Evolutionary conservation across 2,329 filamentous ascomycete genomes (phyloP).

Genomic region (Alternaria ventricosa): DNA sequence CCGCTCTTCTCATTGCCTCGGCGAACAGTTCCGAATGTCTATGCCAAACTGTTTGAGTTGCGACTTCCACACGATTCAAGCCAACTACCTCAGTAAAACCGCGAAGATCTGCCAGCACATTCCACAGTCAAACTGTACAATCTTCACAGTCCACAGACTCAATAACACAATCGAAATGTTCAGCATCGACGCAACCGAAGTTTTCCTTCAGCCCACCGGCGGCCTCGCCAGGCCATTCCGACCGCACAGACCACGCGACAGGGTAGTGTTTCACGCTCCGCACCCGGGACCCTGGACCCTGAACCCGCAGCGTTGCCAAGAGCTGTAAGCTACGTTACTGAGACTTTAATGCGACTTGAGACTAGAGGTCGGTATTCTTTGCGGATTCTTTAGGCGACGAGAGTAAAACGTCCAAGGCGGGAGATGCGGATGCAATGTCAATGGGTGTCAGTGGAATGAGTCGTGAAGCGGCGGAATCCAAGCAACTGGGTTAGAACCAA

Average conservation of each 20-base stretch:
- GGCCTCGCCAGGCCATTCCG: not conserved
- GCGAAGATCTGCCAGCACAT: not conserved
- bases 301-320: conserved; percentile 17
- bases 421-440: not conserved
- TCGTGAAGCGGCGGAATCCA: not conserved
- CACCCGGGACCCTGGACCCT: conserved; percentile 1
- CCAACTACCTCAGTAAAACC: not conserved
- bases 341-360: conserved; percentile 30
- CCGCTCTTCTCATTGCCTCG: not conserved
- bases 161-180: not conserved
- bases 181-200: not conserved
- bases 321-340: conserved; percentile 17
- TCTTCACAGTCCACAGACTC: not conserved
- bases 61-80: not conserved
- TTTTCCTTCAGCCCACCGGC: not conserved
- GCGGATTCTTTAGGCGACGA: not conserved
- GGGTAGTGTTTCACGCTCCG: conserved; percentile 21
- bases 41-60: not conserved
- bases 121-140: not conserved
- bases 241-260: not conserved
- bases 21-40: not conserved
- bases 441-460: not conserved
- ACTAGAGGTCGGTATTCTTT: not conserved
- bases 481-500: not conserved
- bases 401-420: not conserved